These are phyloP conservation scores for Pleurotus ostreatus DNA, from an alignment of 768 basidiomycete genomes.

Conservation along the genomic window DNA sequence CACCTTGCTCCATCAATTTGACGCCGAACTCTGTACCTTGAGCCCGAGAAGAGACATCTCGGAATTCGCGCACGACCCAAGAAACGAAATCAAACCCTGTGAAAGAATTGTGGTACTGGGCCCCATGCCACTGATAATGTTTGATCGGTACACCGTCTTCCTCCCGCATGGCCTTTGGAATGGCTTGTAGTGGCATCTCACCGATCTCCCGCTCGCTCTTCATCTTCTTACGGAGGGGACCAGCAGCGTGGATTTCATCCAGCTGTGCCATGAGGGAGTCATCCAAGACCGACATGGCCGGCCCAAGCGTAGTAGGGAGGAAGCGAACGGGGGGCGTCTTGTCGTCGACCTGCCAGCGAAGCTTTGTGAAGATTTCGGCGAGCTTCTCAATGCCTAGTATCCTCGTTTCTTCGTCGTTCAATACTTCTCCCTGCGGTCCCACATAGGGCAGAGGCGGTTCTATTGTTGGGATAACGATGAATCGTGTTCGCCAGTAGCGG, in stretches of 20 bases:
- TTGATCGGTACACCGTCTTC: constrained; percentile 83
- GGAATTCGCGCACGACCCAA: constrained; percentile 90
- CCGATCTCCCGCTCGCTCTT: constrained; percentile 72
- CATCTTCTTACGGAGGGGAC: constrained; percentile 75
- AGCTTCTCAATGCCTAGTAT: constrained; percentile 90
- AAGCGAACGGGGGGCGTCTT: constrained; percentile 61
- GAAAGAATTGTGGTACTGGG: constrained; percentile 76
- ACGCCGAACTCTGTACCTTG: constrained; percentile 79
- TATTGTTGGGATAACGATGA: constrained; percentile 85
- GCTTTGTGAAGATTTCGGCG: constrained; percentile 80
- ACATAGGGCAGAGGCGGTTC: constrained; percentile 47
- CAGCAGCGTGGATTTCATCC: constrained; percentile 73
- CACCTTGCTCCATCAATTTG: constrained; percentile 72
- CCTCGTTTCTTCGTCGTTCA: constrained; percentile 85
- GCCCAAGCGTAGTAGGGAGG: constrained; percentile 81
- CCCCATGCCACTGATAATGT: constrained; percentile 78
- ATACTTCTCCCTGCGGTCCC: constrained; percentile 65
- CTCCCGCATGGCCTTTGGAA: constrained; percentile 84
- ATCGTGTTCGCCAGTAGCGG: constrained; percentile 91
- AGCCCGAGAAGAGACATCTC: constrained; percentile 78
- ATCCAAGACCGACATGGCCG: constrained; percentile 76
- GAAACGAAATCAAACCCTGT: constrained; percentile 86
- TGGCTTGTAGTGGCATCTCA: constrained; percentile 55
- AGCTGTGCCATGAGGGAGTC: constrained; percentile 74
- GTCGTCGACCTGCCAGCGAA: constrained; percentile 75